phyloP scores from a whole-genome alignment of 2,329 filamentous ascomycete genomes.

The Gnomoniopsis sp. region DNA sequence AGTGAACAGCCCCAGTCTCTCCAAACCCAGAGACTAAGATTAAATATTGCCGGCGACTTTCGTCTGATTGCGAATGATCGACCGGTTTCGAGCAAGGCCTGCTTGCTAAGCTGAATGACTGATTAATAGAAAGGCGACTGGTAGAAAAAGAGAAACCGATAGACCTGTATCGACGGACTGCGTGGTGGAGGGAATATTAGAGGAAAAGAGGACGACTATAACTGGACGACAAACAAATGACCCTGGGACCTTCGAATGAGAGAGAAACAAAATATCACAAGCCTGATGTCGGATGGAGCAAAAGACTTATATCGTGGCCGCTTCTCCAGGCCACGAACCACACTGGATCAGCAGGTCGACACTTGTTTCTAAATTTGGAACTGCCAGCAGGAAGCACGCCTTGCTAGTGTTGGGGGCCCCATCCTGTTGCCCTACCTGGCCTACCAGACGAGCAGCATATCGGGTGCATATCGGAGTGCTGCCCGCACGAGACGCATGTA shows the following conservation, averaged over 20 bases:
- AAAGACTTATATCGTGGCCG: constrained; percentile 59
- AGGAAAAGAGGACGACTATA: constrained; percentile 36
- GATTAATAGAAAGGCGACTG: constrained; percentile 16
- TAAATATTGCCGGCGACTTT: constrained; percentile 36
- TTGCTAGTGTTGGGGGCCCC: constrained; percentile 35
- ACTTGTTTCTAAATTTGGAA: constrained; percentile 42
- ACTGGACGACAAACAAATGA: constrained; percentile 48
- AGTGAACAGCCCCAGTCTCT: constrained; percentile 30
- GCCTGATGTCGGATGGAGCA: constrained; percentile 37
- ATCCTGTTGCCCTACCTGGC: constrained; percentile 24
- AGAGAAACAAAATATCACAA: constrained; percentile 37
- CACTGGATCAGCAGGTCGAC: constrained; percentile 29
- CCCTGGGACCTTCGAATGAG: constrained; percentile 39
- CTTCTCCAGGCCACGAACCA: constrained; percentile 35
- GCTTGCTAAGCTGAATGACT: constrained; percentile 51
- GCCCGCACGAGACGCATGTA: constrained; percentile 12
- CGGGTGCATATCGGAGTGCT: constrained; percentile 18
- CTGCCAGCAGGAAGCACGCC: constrained; percentile 28
- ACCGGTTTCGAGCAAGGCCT: constrained; percentile 56
- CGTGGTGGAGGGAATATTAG: constrained; percentile 32
- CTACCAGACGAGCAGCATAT: constrained; percentile 22
- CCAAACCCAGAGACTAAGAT: constrained; percentile 29
- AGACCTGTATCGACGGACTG: constrained; percentile 25
- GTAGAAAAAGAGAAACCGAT: background rate
- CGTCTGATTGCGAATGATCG: constrained; percentile 40